A percentile compares a stretch with the other conserved stretches of the same genome.
Conservation (phyloP, 768 basidiomycete species). For the Terana coerulea region DNA sequence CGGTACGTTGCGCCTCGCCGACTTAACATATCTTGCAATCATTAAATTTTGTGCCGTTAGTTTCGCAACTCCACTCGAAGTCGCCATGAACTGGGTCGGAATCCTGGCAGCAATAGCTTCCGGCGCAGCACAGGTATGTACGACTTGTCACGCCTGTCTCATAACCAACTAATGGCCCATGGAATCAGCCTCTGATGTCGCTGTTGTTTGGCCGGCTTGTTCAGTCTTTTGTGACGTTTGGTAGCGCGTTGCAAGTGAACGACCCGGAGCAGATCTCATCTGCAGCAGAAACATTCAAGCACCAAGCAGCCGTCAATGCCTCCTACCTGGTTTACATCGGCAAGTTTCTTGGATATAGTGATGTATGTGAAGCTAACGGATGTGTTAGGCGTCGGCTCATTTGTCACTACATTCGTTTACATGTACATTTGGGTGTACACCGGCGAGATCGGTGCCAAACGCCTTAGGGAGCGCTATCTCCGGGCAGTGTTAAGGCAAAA, state of each 20-base stretch:
- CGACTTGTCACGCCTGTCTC: background rate
- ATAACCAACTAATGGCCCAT: background rate
- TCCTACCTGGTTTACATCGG: slow-evolving; percentile 66
- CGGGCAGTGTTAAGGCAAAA: slow-evolving; percentile 81
- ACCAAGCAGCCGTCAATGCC: slow-evolving; percentile 50
- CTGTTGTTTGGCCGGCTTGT: slow-evolving; percentile 83
- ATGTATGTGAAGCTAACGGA: too few species aligned
- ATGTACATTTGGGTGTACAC: slow-evolving; percentile 70
- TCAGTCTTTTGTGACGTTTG: slow-evolving; percentile 65
- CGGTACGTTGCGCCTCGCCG: too few species aligned
- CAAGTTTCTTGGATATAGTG: slow-evolving; percentile 25
- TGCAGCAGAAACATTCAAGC: slow-evolving; percentile 40
- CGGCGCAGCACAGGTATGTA: slow-evolving; percentile 76
- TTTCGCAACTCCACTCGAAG: slow-evolving; percentile 71
- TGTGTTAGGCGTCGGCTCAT: slow-evolving; percentile 64
- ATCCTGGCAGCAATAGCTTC: slow-evolving; percentile 66
- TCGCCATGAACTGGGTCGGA: slow-evolving; percentile 64
- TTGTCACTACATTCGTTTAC: slow-evolving; percentile 67
- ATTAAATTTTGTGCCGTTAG: too few species aligned
- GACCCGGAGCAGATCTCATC: background rate
- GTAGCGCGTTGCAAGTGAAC: slow-evolving; percentile 22
- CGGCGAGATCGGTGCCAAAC: slow-evolving; percentile 78
- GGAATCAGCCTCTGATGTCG: slow-evolving; percentile 77
- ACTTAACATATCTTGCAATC: too few species aligned
- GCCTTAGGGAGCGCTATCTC: slow-evolving; percentile 82